phyloP scores from a whole-genome alignment of 208 protist species.

The Sergeia podlipaevii region DNA sequence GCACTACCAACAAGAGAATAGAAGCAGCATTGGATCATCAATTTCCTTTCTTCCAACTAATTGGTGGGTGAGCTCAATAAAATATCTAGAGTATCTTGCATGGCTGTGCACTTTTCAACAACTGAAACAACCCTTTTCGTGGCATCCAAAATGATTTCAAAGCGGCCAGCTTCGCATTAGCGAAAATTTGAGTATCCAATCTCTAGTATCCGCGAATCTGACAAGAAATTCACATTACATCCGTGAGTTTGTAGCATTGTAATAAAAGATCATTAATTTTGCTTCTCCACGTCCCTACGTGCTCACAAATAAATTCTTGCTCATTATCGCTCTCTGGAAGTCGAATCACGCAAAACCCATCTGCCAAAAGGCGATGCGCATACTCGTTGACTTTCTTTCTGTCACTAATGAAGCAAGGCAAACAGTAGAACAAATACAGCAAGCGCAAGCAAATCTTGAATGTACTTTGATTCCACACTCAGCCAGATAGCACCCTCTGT shows the following conservation, averaged over 20 bases:
- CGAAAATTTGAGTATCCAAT: constrained; percentile 66
- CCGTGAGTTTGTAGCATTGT: constrained; percentile 39
- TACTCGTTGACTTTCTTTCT: constrained; percentile 18
- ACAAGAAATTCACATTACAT: constrained; percentile 18
- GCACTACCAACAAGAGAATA: constrained; percentile 50
- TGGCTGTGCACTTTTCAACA: constrained; percentile 19
- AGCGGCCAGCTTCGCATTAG: constrained; percentile 45
- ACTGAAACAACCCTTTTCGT: constrained; percentile 34
- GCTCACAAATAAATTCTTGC: constrained; percentile 9
- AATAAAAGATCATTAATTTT: constrained; percentile 32
- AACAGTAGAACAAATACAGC: constrained; percentile 36
- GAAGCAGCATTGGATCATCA: constrained; percentile 66
- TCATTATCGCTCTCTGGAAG: constrained; percentile 7
- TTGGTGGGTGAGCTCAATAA: constrained; percentile 15
- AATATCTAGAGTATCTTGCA: constrained; percentile 29
- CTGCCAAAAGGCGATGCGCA: constrained; percentile 28
- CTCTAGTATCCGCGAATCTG: constrained; percentile 29
- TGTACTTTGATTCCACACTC: constrained; percentile 27
- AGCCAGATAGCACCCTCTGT: constrained; percentile 43
- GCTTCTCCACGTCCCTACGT: constrained; percentile 20
- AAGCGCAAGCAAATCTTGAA: constrained; percentile 19
- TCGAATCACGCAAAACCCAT: constrained; percentile 53
- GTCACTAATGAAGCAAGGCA: background rate
- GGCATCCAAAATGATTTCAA: constrained; percentile 49
- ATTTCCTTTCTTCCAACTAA: constrained; percentile 14